Conservation (phyloP, 164 flowering plant species). For the Hamamelis virginiana region DNA sequence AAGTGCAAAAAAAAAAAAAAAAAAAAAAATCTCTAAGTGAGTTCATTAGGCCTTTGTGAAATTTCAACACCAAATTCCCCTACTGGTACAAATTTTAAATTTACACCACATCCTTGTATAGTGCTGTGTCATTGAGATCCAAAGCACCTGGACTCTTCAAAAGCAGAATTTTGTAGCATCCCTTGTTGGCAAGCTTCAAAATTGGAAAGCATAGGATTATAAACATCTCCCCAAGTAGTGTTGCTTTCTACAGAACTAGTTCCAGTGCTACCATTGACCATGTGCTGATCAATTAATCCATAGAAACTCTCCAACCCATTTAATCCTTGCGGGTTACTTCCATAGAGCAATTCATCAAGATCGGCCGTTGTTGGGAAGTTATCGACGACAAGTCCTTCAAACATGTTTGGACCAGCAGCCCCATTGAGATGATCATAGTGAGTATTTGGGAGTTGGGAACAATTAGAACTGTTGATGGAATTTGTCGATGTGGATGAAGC, state of each 20-base stretch:
- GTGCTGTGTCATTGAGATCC: constrained; percentile 20
- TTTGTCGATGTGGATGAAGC: constrained; percentile 15
- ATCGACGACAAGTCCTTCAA: constrained; percentile 19
- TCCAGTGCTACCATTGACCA: constrained; percentile 25
- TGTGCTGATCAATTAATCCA: constrained; percentile 26
- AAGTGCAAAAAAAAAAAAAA: constrained; percentile 14
- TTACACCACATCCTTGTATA: constrained; percentile 23
- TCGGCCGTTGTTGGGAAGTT: constrained; percentile 21
- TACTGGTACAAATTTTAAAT: constrained; percentile 21
- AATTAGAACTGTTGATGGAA: constrained; percentile 15
- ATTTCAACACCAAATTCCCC: constrained; percentile 7
- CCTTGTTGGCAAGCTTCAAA: constrained; percentile 33
- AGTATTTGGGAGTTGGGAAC: constrained; percentile 17
- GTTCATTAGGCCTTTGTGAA: constrained; percentile 15
- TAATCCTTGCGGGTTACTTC: constrained; percentile 18
- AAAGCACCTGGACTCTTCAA: constrained; percentile 29
- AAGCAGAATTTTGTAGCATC: constrained; percentile 24
- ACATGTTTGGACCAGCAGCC: constrained; percentile 14
- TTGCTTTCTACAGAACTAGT: constrained; percentile 35
- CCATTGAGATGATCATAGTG: constrained; percentile 6
- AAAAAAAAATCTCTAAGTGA: constrained; percentile 11
- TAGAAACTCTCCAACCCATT: constrained; percentile 30
- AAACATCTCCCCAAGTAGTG: constrained; percentile 43
- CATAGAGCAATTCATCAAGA: constrained; percentile 24
- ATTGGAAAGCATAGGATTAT: constrained; percentile 27